These are phyloP conservation scores for Globisporangium middletonii DNA, from an alignment of 352 stramenopile genomes.

Conservation along the genomic window DNA sequence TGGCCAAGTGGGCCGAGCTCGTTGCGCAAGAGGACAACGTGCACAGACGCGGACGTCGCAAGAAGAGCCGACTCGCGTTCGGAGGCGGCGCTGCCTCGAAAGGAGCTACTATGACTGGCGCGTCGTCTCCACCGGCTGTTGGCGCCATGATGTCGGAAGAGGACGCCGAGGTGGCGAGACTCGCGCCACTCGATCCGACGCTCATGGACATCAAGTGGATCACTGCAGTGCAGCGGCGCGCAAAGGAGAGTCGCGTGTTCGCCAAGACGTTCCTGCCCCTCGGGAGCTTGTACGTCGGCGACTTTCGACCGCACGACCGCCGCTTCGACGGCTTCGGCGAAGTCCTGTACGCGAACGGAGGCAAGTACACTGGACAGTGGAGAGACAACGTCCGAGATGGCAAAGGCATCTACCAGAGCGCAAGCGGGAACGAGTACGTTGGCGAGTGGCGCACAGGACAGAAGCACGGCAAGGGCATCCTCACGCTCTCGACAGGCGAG, in stretches of 20 bases:
- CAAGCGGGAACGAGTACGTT: constrained; percentile 49
- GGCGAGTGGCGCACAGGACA: constrained; percentile 69
- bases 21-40: constrained; percentile 25
- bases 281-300: constrained; percentile 70
- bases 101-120: background rate
- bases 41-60: constrained; percentile 16
- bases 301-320: constrained; percentile 40
- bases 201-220: constrained; percentile 48
- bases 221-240: constrained; percentile 32
- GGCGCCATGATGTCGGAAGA: constrained; percentile 6
- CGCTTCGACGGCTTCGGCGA: constrained; percentile 79
- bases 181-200: constrained; percentile 21
- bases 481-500: constrained; percentile 74
- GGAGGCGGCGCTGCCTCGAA: constrained; percentile 7
- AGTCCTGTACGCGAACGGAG: constrained; percentile 78
- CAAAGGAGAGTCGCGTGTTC: constrained; percentile 31
- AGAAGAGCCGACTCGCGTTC: constrained; percentile 36
- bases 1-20: constrained; percentile 50
- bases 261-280: constrained; percentile 59
- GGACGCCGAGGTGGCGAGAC: constrained; percentile 9
- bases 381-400: constrained; percentile 56
- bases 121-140: background rate
- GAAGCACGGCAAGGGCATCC: constrained; percentile 79
- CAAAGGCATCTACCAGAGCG: constrained; percentile 58
- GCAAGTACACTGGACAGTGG: constrained; percentile 85